A percentile compares a stretch with the other conserved stretches of the same genome.
Conservation (phyloP, 2,329 filamentous ascomycete genomes). For the Cucurbitaria berberidis region DNA sequence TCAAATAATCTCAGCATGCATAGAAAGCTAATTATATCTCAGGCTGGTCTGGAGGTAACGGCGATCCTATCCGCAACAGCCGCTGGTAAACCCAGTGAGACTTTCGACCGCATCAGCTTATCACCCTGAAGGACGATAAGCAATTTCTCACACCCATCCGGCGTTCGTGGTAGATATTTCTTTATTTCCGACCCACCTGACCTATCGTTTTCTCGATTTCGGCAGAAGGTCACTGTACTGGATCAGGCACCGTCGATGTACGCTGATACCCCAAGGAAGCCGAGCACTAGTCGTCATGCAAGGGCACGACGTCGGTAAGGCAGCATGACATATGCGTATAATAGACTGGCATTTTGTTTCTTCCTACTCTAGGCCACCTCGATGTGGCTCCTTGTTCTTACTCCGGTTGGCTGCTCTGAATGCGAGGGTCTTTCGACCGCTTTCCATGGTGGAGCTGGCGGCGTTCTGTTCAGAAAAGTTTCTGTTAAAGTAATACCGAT, state of each 20-base stretch:
- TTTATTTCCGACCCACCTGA: conserved; percentile 20
- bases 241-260: conserved; percentile 27
- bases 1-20: conserved; percentile 3
- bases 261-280: conserved; percentile 41
- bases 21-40: conserved; percentile 21
- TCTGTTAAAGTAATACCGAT: conserved; percentile 33
- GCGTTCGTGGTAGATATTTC: conserved; percentile 36
- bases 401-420: conserved; percentile 5
- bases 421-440: conserved; percentile 1
- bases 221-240: conserved; percentile 11
- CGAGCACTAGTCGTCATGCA: conserved; percentile 24
- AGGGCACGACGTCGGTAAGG: conserved; percentile 7
- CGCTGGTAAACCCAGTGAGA: conserved; percentile 43
- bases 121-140: conserved; percentile 1
- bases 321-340: conserved; percentile 16
- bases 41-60: conserved; percentile 50
- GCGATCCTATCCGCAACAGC: conserved; percentile 49
- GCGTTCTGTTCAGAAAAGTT: conserved; percentile 34
- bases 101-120: conserved; percentile 1
- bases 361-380: conserved; percentile 14
- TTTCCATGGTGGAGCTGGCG: conserved; percentile 35
- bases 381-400: conserved; percentile 5
- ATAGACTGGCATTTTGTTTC: conserved; percentile 40
- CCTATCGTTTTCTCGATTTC: conserved; percentile 9
- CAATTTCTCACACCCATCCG: conserved; percentile 1